Evolutionary conservation across 176 grass and related monocot genomes (phyloP), one percentile per base, ranked within the genome.

Genomic region (Musa schizocarpa): DNA sequence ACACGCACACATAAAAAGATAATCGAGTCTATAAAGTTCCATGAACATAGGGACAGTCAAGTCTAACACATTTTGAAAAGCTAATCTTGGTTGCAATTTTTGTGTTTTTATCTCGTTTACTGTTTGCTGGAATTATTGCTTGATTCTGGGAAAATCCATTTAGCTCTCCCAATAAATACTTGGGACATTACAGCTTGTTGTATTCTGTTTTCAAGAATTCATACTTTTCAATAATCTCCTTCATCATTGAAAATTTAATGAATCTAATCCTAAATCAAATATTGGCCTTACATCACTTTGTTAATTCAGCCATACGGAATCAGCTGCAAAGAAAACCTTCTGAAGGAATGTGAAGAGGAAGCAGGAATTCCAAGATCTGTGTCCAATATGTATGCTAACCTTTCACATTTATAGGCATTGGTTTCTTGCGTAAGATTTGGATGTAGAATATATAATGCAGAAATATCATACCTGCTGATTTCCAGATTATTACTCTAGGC

Each of bases 281-380:
- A 43, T 43, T 43, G 34, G 34, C 34, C 3, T 6, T 43, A 43
- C 4, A 43, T 61, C n/a, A 61, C 67, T 50, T 69, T 19, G 29
- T 53, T 20, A 64, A 77, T 80, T 55, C 77, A 96, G 93, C 93
- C 93, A 74, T 76, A 90, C 72, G 90, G 87, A 81, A 97, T 97
- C 24, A 88, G 89, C 19, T 92, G 93, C 82, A 90, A 88, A 79
- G 85, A 88, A 52, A 97, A 97, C 70, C 54, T 90, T 63, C 81
- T 90, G 68, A 97, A 97, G 80, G 93, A 97, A 85, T 97, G 93
- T 72, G 90, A 90, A 79, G 89, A 96, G 81, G 93, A 97, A 90
- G 93, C 90, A 23, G 93, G 93, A 85, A 97, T 97, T 59, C 77
- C 87, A 54, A 88, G 83, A 87, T 90, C 85, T 58, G 75, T 97